Conservation (phyloP, 441 rosid genomes). For the Pelargonium australe region DNA sequence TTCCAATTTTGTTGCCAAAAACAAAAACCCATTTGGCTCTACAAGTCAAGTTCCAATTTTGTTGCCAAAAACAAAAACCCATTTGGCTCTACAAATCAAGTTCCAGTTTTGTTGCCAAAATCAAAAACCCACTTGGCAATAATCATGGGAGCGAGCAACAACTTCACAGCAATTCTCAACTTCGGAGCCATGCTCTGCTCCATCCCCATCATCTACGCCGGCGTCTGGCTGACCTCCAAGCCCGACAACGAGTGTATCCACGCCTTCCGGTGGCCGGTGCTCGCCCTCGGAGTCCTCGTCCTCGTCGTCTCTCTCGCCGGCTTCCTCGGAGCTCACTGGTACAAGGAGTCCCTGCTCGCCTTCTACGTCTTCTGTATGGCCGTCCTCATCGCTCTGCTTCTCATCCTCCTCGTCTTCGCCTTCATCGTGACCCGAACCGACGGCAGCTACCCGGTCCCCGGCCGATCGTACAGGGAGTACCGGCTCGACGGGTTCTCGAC, state of each 20-base stretch:
- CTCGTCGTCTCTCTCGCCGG: constrained; percentile 58
- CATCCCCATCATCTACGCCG: constrained; percentile 74
- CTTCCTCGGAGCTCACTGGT: constrained; percentile 58
- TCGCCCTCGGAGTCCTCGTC: constrained; percentile 53
- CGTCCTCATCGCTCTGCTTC: constrained; percentile 44
- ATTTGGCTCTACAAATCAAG: too few relatives aligned
- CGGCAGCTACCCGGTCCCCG: constrained; percentile 45
- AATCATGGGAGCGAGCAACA: constrained; percentile 67
- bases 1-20: too few relatives aligned
- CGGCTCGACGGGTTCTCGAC: constrained; percentile 42
- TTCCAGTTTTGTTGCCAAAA: too few relatives aligned
- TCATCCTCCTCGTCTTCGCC: constrained; percentile 46
- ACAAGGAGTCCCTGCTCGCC: constrained; percentile 51
- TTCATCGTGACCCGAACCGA: constrained; percentile 55
- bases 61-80: too few relatives aligned
- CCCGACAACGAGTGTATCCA: constrained; percentile 62
- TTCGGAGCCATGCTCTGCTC: constrained; percentile 79
- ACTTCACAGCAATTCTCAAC: constrained; percentile 81
- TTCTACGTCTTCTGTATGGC: constrained; percentile 64
- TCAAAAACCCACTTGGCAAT: too few relatives aligned
- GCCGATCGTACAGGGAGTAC: constrained; percentile 46
- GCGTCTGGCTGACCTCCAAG: constrained; percentile 77
- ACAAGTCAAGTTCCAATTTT: too few relatives aligned
- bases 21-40: too few relatives aligned
- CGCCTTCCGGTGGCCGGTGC: constrained; percentile 63